Conservation (phyloP, 2,329 filamentous ascomycete genomes). For the Exserohilum turcica region DNA sequence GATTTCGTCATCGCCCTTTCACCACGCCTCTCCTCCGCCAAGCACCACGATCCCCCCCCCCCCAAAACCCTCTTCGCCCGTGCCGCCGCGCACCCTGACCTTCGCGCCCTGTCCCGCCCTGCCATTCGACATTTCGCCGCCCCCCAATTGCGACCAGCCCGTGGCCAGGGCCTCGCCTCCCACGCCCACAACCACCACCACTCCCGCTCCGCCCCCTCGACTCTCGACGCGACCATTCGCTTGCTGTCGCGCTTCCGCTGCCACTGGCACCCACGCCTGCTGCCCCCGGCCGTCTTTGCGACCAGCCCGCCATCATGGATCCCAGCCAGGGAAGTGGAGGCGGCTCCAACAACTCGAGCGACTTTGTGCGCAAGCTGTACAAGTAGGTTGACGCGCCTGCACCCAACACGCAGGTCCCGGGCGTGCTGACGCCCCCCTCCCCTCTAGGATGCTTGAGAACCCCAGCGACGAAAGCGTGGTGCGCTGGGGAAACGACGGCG, state of each 20-base stretch:
- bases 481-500: slow-evolving; percentile 90
- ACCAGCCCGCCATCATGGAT: slow-evolving; percentile 35
- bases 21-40: slow-evolving; percentile 21
- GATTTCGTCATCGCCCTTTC: slow-evolving; percentile 31
- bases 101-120: slow-evolving; percentile 21
- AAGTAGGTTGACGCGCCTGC: slow-evolving; percentile 66
- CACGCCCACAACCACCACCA: no score
- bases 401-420: no score
- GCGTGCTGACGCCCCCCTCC: slow-evolving; percentile 40
- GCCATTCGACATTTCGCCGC: slow-evolving; percentile 4
- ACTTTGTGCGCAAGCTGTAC: slow-evolving; percentile 98
- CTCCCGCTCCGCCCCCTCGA: background rate
- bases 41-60: slow-evolving; percentile 12
- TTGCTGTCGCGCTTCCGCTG: slow-evolving; percentile 14
- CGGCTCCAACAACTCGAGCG: slow-evolving; percentile 82
- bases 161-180: background rate
- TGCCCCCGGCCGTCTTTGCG: background rate
- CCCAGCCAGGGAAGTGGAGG: slow-evolving; percentile 38
- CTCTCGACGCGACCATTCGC: background rate
- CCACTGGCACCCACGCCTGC: slow-evolving; percentile 4
- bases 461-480: slow-evolving; percentile 91
- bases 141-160: slow-evolving; percentile 2
- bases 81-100: slow-evolving; percentile 18
- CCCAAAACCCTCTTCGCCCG: no score
- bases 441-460: slow-evolving; percentile 87